A percentile compares a stretch with the other conserved stretches of the same genome.
These are phyloP conservation scores for Symbiodinium pilosum DNA, from an alignment of 73 alveolate species.

Conservation along the genomic window DNA sequence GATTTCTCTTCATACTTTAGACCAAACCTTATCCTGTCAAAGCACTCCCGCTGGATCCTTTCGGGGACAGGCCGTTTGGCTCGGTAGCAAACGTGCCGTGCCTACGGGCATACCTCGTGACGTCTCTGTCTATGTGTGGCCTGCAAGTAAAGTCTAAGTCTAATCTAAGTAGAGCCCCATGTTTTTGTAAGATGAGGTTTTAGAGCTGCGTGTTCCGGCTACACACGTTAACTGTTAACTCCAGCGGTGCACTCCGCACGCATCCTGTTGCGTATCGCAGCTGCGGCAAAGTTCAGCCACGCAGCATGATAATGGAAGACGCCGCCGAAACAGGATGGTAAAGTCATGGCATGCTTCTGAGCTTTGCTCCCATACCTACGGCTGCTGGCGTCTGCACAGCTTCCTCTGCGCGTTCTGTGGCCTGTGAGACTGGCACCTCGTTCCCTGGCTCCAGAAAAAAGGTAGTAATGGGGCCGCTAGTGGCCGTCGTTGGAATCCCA, in stretches of 20 bases:
- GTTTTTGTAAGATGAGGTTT: too few relatives aligned
- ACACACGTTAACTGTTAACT: not conserved
- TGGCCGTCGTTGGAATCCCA: not conserved
- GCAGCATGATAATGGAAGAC: constrained; percentile 16
- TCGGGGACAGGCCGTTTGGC: not conserved
- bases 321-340: not conserved
- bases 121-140: too few relatives aligned
- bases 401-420: not conserved
- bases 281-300: not conserved
- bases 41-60: too few relatives aligned
- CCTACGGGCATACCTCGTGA: not conserved
- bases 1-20: too few relatives aligned
- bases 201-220: not conserved
- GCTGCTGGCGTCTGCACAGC: not conserved
- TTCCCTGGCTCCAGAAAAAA: too few relatives aligned
- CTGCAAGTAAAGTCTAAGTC: too few relatives aligned
- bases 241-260: not conserved
- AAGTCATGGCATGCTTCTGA: too few relatives aligned
- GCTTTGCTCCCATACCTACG: too few relatives aligned
- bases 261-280: not conserved
- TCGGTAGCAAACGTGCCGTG: constrained; percentile 7
- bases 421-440: too few relatives aligned
- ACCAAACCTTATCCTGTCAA: too few relatives aligned
- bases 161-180: too few relatives aligned
- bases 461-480: constrained; percentile 7